phyloP scores from a whole-genome alignment of 345 rosid species.

The Draba incana region DNA sequence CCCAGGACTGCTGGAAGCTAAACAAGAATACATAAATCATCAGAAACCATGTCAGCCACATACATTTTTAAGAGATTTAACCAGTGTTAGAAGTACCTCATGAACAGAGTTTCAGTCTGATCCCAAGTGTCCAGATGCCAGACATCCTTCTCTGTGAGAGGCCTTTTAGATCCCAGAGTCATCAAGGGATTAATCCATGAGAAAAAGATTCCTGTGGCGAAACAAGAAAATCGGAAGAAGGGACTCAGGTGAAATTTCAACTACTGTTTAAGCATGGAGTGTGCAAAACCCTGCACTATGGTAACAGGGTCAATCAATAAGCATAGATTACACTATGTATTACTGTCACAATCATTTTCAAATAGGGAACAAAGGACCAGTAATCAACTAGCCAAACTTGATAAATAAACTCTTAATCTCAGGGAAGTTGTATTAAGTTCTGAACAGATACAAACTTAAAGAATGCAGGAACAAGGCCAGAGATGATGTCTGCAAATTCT shows the following conservation, averaged over 20 bases:
- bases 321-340: constrained; percentile 6
- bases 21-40: constrained; percentile 37
- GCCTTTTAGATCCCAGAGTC: constrained; percentile 82
- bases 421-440: neutral
- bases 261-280: constrained; percentile 1
- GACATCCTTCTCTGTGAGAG: constrained; percentile 88
- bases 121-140: constrained; percentile 98
- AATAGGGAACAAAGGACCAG: neutral
- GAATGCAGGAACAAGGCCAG: constrained; percentile 23
- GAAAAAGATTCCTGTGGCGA: constrained; percentile 58
- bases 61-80: constrained; percentile 22
- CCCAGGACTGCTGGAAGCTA: constrained; percentile 95
- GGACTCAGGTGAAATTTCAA: constrained; percentile 16
- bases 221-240: constrained; percentile 10
- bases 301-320: neutral
- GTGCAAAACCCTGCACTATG: neutral
- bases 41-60: constrained; percentile 15
- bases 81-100: constrained; percentile 47
- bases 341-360: constrained; percentile 11
- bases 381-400: neutral
- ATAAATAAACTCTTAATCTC: neutral
- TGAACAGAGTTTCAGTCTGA: constrained; percentile 79
- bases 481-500: constrained; percentile 14
- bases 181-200: constrained; percentile 92
- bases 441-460: constrained; percentile 19